A percentile compares a stretch with the other conserved stretches of the same genome.
phyloP scores from a whole-genome alignment of 139 green algal species.

The Diplosphaera chodatii region DNA sequence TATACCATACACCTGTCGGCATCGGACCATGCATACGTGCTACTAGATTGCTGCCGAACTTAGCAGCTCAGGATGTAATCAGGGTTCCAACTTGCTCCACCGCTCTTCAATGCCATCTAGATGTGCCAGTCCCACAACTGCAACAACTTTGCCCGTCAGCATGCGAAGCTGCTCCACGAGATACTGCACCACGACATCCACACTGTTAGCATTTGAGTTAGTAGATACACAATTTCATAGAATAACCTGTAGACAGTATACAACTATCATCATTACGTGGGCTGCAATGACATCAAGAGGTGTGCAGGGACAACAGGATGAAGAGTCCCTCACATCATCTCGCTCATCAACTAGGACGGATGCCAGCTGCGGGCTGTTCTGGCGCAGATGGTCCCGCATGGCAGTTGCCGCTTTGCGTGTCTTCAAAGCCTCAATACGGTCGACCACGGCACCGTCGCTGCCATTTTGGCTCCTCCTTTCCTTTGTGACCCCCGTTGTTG shows the following conservation, averaged over 20 bases:
- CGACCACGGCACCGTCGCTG: not conserved
- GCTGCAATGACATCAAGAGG: too few relatives aligned
- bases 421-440: conserved; percentile 38
- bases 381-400: conserved; percentile 27
- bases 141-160: conserved; percentile 21
- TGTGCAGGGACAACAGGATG: not conserved
- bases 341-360: conserved; percentile 42
- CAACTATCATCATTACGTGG: too few relatives aligned
- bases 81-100: not conserved
- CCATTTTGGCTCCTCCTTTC: too few relatives aligned
- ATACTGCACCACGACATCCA: not conserved
- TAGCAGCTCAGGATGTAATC: not conserved
- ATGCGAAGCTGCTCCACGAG: not conserved
- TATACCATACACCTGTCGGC: too few relatives aligned
- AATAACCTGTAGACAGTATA: too few relatives aligned
- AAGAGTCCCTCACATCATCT: conserved; percentile 20
- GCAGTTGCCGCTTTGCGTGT: conserved; percentile 11
- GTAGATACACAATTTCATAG: too few relatives aligned
- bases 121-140: conserved; percentile 52
- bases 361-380: conserved; percentile 35
- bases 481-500: too few relatives aligned
- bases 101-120: conserved; percentile 49
- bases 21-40: too few relatives aligned
- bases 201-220: not conserved
- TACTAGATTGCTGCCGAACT: not conserved